Conservation (phyloP, 2,329 filamentous ascomycete species). For the Aspergillus eucalypticola region DNA sequence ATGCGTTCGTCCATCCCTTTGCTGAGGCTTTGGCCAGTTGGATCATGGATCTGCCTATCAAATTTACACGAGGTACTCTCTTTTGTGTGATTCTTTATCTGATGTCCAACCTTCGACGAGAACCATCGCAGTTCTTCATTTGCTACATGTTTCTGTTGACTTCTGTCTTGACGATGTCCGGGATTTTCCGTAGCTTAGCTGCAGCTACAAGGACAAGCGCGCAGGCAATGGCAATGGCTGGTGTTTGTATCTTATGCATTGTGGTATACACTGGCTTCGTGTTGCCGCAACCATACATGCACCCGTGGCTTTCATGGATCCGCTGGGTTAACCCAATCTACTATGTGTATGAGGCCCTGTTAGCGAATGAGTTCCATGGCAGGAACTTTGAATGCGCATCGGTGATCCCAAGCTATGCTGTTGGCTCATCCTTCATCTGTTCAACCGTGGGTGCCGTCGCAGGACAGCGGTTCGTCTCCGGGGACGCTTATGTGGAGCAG, state of each 20-base stretch:
- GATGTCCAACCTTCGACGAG: conserved; percentile 54
- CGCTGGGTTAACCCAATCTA: conserved; percentile 35
- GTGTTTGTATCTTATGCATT: conserved; percentile 32
- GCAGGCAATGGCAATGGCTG: conserved; percentile 54
- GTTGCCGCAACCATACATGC: conserved; percentile 46
- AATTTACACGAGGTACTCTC: conserved; percentile 7
- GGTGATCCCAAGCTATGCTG: conserved; percentile 19
- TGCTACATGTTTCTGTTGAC: conserved; percentile 55
- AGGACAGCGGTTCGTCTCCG: conserved; percentile 56
- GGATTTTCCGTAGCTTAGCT: conserved; percentile 55
- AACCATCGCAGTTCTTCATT: conserved; percentile 58
- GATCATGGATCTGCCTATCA: conserved; percentile 14
- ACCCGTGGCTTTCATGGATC: conserved; percentile 52
- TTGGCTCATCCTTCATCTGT: conserved; percentile 48
- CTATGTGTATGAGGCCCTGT: conserved; percentile 34
- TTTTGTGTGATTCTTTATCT: conserved; percentile 53
- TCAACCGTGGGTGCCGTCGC: conserved; percentile 57
- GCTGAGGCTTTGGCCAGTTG: conserved; percentile 16
- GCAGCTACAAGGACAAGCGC: conserved; percentile 43
- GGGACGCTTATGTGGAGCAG: conserved; percentile 58
- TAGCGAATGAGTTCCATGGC: conserved; percentile 36
- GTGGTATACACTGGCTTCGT: conserved; percentile 41
- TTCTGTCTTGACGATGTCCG: conserved; percentile 55
- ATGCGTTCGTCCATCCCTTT: conserved; percentile 18
- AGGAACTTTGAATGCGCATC: conserved; percentile 23